Conservation (phyloP, 1,284 basidiomycete species). For the Tylopilus sp. region DNA sequence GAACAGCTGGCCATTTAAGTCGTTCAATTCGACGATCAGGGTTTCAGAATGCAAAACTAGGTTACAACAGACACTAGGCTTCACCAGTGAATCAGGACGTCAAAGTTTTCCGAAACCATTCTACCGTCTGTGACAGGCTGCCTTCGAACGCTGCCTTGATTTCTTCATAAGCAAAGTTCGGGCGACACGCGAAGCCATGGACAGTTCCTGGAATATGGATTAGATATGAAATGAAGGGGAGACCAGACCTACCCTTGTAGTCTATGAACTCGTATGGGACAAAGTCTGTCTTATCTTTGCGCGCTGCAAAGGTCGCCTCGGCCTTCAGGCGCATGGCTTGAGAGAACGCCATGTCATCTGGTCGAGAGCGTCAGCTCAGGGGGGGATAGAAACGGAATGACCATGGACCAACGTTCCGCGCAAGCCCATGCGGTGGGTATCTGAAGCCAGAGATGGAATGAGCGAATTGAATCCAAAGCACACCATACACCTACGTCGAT, state of each 20-base stretch:
- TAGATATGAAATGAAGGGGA: neutral
- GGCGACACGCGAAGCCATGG: constrained; percentile 48
- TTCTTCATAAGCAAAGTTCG: constrained; percentile 38
- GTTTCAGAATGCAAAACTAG: neutral
- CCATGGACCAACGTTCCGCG: constrained; percentile 31
- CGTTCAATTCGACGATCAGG: neutral
- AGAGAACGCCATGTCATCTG: constrained; percentile 40
- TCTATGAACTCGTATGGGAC: constrained; percentile 37
- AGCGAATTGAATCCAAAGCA: neutral
- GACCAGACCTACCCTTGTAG: constrained; percentile 35
- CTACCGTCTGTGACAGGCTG: constrained; percentile 28
- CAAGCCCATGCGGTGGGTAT: constrained; percentile 39
- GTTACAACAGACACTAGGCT: neutral
- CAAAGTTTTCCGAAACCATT: constrained; percentile 22
- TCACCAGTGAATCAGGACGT: constrained; percentile 3
- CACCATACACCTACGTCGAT: constrained; percentile 13
- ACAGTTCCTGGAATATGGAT: constrained; percentile 34
- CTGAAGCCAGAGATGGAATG: constrained; percentile 18
- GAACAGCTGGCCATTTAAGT: neutral
- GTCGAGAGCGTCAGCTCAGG: neutral
- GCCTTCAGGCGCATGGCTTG: constrained; percentile 31
- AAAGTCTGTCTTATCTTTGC: constrained; percentile 25
- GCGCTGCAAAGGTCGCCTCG: constrained; percentile 33
- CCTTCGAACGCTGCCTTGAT: constrained; percentile 44
- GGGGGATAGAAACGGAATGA: neutral